Percentiles rank a stretch among this genome's conserved stretches.
Evolutionary conservation across 2,329 filamentous ascomycete species (phyloP).

Genomic region (Diaporthe sp.): DNA sequence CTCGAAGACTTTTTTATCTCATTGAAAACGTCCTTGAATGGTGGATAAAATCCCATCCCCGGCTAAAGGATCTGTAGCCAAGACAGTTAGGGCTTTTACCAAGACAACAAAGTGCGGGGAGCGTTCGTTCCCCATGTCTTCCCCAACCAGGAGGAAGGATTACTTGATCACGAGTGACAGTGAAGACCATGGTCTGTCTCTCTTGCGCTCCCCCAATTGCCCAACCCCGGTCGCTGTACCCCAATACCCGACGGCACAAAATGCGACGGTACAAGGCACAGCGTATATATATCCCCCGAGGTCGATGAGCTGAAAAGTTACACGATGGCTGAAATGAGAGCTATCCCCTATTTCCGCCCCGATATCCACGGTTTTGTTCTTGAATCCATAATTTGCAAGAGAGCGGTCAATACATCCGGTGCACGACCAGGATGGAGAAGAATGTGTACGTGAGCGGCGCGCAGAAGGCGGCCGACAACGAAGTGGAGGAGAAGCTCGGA

Average conservation of each 20-base stretch:
- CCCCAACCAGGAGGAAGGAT: not conserved
- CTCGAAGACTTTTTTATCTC: not conserved
- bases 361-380: not conserved
- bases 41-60: conserved; percentile 9
- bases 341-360: not conserved
- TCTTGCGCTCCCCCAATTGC: not conserved
- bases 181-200: not conserved
- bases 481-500: conserved; percentile 39
- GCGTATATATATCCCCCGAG: not conserved
- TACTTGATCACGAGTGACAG: not conserved
- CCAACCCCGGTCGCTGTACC: not conserved
- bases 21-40: not conserved
- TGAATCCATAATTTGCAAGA: not conserved
- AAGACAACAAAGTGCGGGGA: conserved; percentile 23
- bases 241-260: conserved; percentile 16
- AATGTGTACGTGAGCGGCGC: conserved; percentile 45
- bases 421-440: conserved; percentile 31
- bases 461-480: conserved; percentile 24
- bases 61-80: conserved; percentile 1
- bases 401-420: not conserved
- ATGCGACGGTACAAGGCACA: not conserved
- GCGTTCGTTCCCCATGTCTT: conserved; percentile 5
- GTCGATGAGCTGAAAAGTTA: not conserved
- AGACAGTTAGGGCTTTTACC: conserved; percentile 3
- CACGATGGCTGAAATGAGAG: too few species aligned